Base-by-base conservation (phyloP, 2,329 filamentous ascomycete species). In the Fusarium albosuccineum region DNA sequence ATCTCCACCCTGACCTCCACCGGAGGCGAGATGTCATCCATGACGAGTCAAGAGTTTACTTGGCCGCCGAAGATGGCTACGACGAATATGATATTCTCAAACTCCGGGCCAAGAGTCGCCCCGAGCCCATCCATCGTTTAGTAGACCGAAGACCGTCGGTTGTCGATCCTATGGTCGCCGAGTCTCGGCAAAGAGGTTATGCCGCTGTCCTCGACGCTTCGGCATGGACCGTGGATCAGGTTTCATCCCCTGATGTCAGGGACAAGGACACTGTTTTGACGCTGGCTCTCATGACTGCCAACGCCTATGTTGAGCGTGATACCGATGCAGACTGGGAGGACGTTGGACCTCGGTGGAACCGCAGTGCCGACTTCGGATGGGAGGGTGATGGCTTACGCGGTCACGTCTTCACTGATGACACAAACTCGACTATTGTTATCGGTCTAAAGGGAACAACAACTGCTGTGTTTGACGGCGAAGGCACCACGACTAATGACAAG, bases 401-500 rank as follows among this genome's bases (percentile, higher is more conserved):
- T 3, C 96, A 99, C 77, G 89, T 99, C 57, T 98, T 95, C 80
- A 91, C 92, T 14, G 94, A 98, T 74, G 88, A 94, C 72, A 87
- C 82, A 39, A 97, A 98, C 78, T 88, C 88, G 36, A 98, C 95
- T 2, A 86, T 98, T 54, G 89, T 98, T 41, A 96, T 98, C 67
- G 94, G 93, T 6, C 81, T 99, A 58, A 99, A 99, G 80, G 96
- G 95, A 55, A 97, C 94, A 0, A 92, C 91, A 1, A 88, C 91
- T 2, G 95, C 96, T 11, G 90, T 98, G 4, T 98, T 97, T 75
- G 95, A 98, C 77, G 96, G 96, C n/a, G 92, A 95, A 37, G 95
- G 94, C 52, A 98, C 96, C 1, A 98, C 95, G 0, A 97, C 94
- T 27, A 97, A 97, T 71, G 96, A 99, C 81, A 99, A 99, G 82